Percentiles rank a stretch among this genome's conserved stretches.
phyloP scores from a whole-genome alignment of 352 stramenopile species.

The Phytophthora chlamydospora region DNA sequence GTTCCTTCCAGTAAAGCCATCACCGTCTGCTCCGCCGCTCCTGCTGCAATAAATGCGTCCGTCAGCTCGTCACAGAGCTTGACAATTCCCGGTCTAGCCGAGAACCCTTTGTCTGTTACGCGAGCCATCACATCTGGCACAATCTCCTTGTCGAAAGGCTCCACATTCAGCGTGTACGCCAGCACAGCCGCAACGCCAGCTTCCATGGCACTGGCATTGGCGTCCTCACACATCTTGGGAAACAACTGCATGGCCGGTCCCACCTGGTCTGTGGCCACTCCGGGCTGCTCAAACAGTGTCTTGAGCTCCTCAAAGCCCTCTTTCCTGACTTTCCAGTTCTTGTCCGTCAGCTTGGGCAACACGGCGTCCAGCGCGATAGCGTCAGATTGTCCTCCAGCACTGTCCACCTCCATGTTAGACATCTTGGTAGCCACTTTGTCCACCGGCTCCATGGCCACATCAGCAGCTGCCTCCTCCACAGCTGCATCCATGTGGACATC shows the following conservation, averaged over 20 bases:
- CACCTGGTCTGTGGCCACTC: conserved; percentile 51
- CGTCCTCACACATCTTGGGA: conserved; percentile 83
- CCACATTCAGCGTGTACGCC: conserved; percentile 66
- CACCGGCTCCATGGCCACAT: conserved; percentile 19
- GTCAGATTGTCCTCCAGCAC: background rate
- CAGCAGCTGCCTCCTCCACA: conserved; percentile 13
- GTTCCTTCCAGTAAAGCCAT: conserved; percentile 79
- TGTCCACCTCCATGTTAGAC: conserved; percentile 36
- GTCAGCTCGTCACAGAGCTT: conserved; percentile 85
- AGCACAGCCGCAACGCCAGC: conserved; percentile 74
- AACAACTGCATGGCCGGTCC: conserved; percentile 66
- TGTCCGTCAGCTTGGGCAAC: conserved; percentile 69
- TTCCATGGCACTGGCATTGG: conserved; percentile 85
- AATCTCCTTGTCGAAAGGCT: conserved; percentile 75
- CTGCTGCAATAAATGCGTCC: conserved; percentile 71
- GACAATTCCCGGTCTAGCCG: conserved; percentile 71
- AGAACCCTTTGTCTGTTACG: conserved; percentile 86
- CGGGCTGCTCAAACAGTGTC: conserved; percentile 55
- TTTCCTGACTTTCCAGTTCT: conserved; percentile 90
- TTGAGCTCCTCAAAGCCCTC: conserved; percentile 83
- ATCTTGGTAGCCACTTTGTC: conserved; percentile 35
- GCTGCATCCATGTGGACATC: conserved; percentile 20
- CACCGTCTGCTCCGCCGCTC: conserved; percentile 79
- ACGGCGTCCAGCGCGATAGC: conserved; percentile 47
- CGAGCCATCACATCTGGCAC: conserved; percentile 75